phyloP scores from a whole-genome alignment of 1,139 yeast species.

The Debaryomyces robertsiae region DNA sequence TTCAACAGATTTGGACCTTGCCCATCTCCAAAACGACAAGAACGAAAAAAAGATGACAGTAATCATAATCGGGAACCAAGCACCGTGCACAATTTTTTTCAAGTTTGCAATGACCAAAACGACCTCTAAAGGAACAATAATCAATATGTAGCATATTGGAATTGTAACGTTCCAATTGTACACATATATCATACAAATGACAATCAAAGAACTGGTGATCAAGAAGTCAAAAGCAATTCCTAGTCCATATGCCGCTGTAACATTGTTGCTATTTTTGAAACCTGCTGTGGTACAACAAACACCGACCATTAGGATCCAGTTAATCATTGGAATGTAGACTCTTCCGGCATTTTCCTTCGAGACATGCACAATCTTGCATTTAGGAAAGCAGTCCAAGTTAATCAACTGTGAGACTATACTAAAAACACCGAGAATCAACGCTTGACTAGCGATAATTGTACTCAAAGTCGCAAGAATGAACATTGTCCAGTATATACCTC shows the following conservation, averaged over 20 bases:
- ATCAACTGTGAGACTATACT: constrained; percentile 55
- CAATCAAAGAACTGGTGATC: constrained; percentile 50
- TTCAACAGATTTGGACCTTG: constrained; percentile 41
- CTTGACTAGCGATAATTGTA: constrained; percentile 62
- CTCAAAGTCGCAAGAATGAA: constrained; percentile 56
- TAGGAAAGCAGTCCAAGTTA: constrained; percentile 56
- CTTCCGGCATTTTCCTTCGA: constrained; percentile 47
- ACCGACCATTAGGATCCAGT: constrained; percentile 52
- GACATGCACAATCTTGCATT: constrained; percentile 45
- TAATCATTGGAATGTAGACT: constrained; percentile 53
- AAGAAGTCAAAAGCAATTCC: constrained; percentile 59
- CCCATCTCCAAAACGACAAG: constrained; percentile 51
- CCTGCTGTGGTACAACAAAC: constrained; percentile 55
- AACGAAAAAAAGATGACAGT: constrained; percentile 34
- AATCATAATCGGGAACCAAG: constrained; percentile 58
- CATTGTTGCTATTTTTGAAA: constrained; percentile 49
- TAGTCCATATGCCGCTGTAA: constrained; percentile 62
- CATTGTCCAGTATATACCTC: constrained; percentile 52
- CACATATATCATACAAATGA: constrained; percentile 49
- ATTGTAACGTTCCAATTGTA: constrained; percentile 38
- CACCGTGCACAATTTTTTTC: constrained; percentile 57
- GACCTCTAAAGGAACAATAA: constrained; percentile 50
- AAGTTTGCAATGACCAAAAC: constrained; percentile 49
- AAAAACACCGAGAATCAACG: constrained; percentile 58
- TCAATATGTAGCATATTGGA: constrained; percentile 35